Evolutionary conservation across 2,329 filamentous ascomycete species (phyloP).

Genomic region (Tolypocladium ophioglossoides): DNA sequence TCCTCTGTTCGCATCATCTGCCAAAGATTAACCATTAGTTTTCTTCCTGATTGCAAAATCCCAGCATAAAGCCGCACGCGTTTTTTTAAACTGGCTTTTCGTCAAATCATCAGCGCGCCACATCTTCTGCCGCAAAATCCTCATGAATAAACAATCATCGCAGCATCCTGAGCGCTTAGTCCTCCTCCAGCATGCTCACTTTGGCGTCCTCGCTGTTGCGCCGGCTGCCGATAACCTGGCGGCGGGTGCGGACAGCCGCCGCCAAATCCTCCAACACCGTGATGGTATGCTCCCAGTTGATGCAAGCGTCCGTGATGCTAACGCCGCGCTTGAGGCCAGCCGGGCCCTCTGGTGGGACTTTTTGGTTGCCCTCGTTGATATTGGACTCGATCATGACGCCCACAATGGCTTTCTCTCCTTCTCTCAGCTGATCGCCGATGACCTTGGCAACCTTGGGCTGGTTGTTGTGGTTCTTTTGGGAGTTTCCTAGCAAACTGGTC

Average conservation of each 20-base stretch:
- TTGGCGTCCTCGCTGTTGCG: constrained; percentile 17
- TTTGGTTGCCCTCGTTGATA: constrained; percentile 83
- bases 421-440: constrained; percentile 74
- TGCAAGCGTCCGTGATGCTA: constrained; percentile 93
- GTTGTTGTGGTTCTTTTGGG: constrained; percentile 93
- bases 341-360: constrained; percentile 76
- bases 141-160: background rate
- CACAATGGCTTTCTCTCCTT: constrained; percentile 79
- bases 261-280: constrained; percentile 76
- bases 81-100: background rate
- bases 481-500: constrained; percentile 57
- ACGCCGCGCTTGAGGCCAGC: constrained; percentile 74
- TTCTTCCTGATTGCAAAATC: background rate
- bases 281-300: constrained; percentile 82
- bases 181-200: constrained; percentile 41
- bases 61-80: background rate
- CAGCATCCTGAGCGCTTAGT: constrained; percentile 19
- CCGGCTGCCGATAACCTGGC: constrained; percentile 38
- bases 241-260: constrained; percentile 66
- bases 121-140: background rate
- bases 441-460: constrained; percentile 84
- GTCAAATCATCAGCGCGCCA: background rate
- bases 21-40: background rate
- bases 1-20: background rate
- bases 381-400: constrained; percentile 99